Percentiles rank a stretch among this genome's conserved stretches.
These are phyloP conservation scores for Pisolithus thermaeus DNA, from an alignment of 1,284 basidiomycete genomes.

Conservation along the genomic window DNA sequence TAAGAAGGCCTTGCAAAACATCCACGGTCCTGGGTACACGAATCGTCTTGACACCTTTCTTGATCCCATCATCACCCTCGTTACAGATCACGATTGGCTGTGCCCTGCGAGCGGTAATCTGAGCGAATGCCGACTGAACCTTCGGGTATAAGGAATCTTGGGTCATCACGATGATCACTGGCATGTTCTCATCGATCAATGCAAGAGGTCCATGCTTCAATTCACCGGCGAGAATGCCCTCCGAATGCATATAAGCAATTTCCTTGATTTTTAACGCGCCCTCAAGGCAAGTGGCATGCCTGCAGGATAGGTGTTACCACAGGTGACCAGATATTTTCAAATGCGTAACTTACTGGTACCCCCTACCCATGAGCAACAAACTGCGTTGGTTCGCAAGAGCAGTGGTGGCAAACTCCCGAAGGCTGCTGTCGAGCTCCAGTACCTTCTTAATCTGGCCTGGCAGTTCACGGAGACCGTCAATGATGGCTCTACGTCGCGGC, in stretches of 20 bases:
- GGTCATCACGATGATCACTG: slow-evolving; percentile 98
- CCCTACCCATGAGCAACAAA: slow-evolving; percentile 95
- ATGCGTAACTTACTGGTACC: slow-evolving; percentile 73
- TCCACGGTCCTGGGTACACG: slow-evolving; percentile 93
- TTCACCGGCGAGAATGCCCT: slow-evolving; percentile 95
- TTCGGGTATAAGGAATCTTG: slow-evolving; percentile 98
- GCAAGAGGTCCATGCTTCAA: slow-evolving; percentile 98
- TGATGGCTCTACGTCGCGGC: slow-evolving; percentile 89
- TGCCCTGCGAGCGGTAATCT: slow-evolving; percentile 97
- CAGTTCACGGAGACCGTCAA: slow-evolving; percentile 87
- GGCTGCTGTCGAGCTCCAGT: slow-evolving; percentile 72
- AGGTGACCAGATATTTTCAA: not conserved
- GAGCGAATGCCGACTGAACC: slow-evolving; percentile 91
- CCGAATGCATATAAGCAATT: slow-evolving; percentile 91
- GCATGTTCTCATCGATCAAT: slow-evolving; percentile 97
- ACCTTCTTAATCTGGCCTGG: slow-evolving; percentile 89
- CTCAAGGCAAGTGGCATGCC: slow-evolving; percentile 94
- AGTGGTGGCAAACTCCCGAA: slow-evolving; percentile 81
- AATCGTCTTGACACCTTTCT: slow-evolving; percentile 76
- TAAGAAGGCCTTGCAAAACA: slow-evolving; percentile 92
- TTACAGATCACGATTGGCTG: slow-evolving; percentile 96
- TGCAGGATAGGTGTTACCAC: slow-evolving; percentile 19
- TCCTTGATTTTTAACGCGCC: slow-evolving; percentile 99
- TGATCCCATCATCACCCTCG: slow-evolving; percentile 83
- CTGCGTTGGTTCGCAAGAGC: slow-evolving; percentile 80